phyloP scores from a whole-genome alignment of 2,329 filamentous ascomycete genomes.

The Ambrosiella xylebori region DNA sequence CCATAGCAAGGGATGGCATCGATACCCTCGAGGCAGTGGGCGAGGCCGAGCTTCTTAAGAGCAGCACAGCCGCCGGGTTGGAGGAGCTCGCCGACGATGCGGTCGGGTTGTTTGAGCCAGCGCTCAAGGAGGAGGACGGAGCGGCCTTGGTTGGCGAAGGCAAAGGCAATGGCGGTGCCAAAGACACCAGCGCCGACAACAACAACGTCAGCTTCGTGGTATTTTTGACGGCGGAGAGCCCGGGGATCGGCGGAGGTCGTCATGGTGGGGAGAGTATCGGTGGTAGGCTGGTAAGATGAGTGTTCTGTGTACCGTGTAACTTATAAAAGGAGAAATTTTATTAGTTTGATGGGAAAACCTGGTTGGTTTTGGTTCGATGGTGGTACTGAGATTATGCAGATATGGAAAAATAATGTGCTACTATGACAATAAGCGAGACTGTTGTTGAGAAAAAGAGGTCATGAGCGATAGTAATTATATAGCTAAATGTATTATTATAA shows the following conservation, averaged over 20 bases:
- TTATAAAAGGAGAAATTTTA: no score
- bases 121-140: conserved; percentile 81
- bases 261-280: background rate
- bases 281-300: no score
- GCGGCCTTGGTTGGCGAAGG: conserved; percentile 74
- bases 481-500: no score
- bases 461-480: no score
- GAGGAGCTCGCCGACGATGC: conserved; percentile 87
- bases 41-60: conserved; percentile 62
- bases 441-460: no score
- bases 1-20: conserved; percentile 70
- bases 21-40: conserved; percentile 71
- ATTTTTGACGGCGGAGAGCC: conserved; percentile 17
- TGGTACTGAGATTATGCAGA: background rate
- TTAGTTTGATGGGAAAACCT: no score
- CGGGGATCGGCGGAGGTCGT: conserved; percentile 2
- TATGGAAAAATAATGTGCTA: no score
- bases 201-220: conserved; percentile 64
- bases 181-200: conserved; percentile 84
- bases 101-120: conserved; percentile 79
- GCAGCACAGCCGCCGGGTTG: conserved; percentile 82
- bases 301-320: no score
- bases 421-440: no score
- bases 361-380: background rate
- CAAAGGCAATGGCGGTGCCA: conserved; percentile 70